Evolutionary conservation across 208 protist genomes (phyloP).

Genomic region (Trypanosoma scelopori): DNA sequence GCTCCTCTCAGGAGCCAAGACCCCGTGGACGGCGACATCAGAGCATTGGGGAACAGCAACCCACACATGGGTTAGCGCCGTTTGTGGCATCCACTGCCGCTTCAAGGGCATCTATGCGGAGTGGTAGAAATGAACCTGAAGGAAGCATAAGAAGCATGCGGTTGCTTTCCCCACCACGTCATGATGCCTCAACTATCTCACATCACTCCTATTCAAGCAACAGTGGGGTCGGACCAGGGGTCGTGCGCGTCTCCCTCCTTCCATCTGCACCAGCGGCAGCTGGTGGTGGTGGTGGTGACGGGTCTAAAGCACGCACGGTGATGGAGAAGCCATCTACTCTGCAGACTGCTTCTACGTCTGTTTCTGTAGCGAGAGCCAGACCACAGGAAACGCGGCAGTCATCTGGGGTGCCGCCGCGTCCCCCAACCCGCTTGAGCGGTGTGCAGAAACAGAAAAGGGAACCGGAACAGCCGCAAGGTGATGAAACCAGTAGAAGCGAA

Average conservation of each 20-base stretch:
- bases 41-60: too few relatives aligned
- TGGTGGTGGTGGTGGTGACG: background rate
- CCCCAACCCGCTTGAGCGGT: constrained; percentile 3
- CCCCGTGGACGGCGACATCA: too few relatives aligned
- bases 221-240: background rate
- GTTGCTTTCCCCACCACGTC: background rate
- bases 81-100: too few relatives aligned
- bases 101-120: too few relatives aligned
- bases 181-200: background rate
- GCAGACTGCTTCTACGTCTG: background rate
- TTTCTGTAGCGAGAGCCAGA: background rate
- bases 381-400: background rate
- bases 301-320: background rate
- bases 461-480: too few relatives aligned
- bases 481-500: background rate
- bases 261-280: too few relatives aligned
- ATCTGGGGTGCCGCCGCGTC: constrained; percentile 15
- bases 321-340: background rate
- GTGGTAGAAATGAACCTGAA: too few relatives aligned
- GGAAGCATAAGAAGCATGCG: constrained; percentile 11
- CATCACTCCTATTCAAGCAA: background rate
- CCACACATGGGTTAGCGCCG: too few relatives aligned
- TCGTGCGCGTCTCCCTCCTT: constrained; percentile 26
- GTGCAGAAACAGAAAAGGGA: background rate
- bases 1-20: background rate